A percentile compares a stretch with the other conserved stretches of the same genome.
Conservation (phyloP, 1,284 basidiomycete genomes). For the Coriolopsis trogii region DNA sequence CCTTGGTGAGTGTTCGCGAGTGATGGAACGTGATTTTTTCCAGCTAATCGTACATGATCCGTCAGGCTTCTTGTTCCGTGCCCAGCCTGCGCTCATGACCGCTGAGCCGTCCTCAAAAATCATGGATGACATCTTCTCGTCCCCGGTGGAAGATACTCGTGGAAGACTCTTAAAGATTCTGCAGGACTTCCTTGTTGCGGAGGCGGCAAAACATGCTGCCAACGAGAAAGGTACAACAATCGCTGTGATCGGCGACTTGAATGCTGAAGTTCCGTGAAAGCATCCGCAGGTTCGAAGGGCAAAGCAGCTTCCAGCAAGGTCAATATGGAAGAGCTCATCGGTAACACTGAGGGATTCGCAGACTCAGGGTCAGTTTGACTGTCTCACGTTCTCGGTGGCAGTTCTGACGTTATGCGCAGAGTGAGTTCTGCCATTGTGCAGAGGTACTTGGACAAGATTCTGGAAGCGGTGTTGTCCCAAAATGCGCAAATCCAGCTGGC, state of each 20-base stretch:
- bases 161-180: slow-evolving; percentile 84
- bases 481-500: slow-evolving; percentile 75
- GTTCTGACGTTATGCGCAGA: slow-evolving; percentile 42
- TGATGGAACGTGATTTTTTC: background rate
- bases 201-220: slow-evolving; percentile 73
- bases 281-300: slow-evolving; percentile 41
- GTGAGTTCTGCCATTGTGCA: slow-evolving; percentile 94
- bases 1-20: slow-evolving; percentile 58
- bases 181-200: slow-evolving; percentile 86
- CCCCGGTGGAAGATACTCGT: slow-evolving; percentile 70
- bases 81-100: slow-evolving; percentile 89
- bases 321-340: slow-evolving; percentile 91
- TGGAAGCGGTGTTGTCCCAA: slow-evolving; percentile 79
- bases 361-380: slow-evolving; percentile 81
- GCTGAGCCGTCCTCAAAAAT: slow-evolving; percentile 75
- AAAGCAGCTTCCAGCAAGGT: slow-evolving; percentile 56
- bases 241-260: background rate
- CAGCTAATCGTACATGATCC: slow-evolving; percentile 1
- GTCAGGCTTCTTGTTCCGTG: slow-evolving; percentile 87
- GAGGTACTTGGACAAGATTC: slow-evolving; percentile 83
- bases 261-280: background rate
- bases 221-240: slow-evolving; percentile 61
- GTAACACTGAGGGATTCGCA: slow-evolving; percentile 91
- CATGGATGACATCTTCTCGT: slow-evolving; percentile 86
- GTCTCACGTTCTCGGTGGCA: background rate